Conservation (phyloP, 306 rosid species). For the Phaseolus lunatus region DNA sequence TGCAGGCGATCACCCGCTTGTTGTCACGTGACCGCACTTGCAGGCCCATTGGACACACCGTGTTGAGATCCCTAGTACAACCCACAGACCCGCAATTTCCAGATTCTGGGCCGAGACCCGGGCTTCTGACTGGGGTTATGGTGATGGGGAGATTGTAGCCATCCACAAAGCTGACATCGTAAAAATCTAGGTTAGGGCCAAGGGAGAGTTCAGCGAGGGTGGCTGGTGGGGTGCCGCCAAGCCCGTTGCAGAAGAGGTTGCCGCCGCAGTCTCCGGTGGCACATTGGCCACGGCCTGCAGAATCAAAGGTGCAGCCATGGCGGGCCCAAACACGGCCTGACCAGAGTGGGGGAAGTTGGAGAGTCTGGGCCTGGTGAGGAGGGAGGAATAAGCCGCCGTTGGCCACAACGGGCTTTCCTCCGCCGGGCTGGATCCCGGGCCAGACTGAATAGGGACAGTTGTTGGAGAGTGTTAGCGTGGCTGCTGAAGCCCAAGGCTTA, state of each 20-base stretch:
- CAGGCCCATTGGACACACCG: slow-evolving; percentile 83
- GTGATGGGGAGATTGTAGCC: slow-evolving; percentile 91
- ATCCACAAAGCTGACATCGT: slow-evolving; percentile 89
- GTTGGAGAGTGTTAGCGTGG: slow-evolving; percentile 62
- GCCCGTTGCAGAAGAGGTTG: slow-evolving; percentile 76
- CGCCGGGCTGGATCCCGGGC: slow-evolving; percentile 92
- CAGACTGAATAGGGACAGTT: slow-evolving; percentile 87
- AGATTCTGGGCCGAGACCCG: no score
- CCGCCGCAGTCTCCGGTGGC: slow-evolving; percentile 97
- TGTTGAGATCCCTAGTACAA: slow-evolving; percentile 79
- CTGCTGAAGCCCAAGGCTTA: slow-evolving; percentile 44
- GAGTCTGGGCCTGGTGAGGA: slow-evolving; percentile 61
- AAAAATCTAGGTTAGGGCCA: slow-evolving; percentile 77
- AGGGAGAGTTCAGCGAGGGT: slow-evolving; percentile 80
- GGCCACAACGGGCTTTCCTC: slow-evolving; percentile 78
- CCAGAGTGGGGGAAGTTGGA: slow-evolving; percentile 80
- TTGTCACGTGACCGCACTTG: slow-evolving; percentile 74
- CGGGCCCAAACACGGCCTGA: slow-evolving; percentile 98
- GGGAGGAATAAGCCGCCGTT: slow-evolving; percentile 82
- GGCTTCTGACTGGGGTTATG: slow-evolving; percentile 69
- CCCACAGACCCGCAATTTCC: slow-evolving; percentile 86
- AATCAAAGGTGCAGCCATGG: slow-evolving; percentile 84
- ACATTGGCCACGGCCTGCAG: slow-evolving; percentile 80
- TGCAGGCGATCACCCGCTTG: slow-evolving; percentile 75
- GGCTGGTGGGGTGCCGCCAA: slow-evolving; percentile 84